These are phyloP conservation scores for Lyophyllum semitale DNA, from an alignment of 768 basidiomycete genomes.

Conservation along the genomic window DNA sequence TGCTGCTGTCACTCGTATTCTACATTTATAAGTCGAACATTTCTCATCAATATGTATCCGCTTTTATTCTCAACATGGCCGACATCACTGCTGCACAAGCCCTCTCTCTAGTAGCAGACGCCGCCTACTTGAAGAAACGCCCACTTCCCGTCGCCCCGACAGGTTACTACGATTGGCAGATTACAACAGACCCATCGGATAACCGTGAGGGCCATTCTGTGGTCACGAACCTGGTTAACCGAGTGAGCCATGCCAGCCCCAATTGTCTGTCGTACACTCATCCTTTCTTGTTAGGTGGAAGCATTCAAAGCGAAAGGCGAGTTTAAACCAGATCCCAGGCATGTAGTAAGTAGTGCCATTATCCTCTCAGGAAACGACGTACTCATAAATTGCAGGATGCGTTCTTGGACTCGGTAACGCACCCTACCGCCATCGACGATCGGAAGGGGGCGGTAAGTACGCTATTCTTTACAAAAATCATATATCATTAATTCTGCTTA, in stretches of 20 bases:
- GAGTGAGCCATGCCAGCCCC: conserved; percentile 9
- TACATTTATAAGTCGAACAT: no score
- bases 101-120: conserved; percentile 29
- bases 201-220: conserved; percentile 31
- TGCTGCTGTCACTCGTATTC: no score
- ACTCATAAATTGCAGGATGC: conserved; percentile 21
- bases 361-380: background rate
- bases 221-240: conserved; percentile 31
- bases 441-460: conserved; percentile 32
- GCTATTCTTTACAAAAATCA: background rate
- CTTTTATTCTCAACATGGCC: background rate
- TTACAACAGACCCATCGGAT: conserved; percentile 23
- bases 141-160: conserved; percentile 39
- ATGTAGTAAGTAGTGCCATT: conserved; percentile 19
- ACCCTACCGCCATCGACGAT: conserved; percentile 41
- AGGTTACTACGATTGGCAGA: conserved; percentile 44
- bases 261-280: background rate
- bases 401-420: conserved; percentile 24
- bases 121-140: conserved; percentile 33
- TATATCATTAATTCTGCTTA: conserved; percentile 1
- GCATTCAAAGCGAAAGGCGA: conserved; percentile 25
- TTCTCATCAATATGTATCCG: no score
- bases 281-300: conserved; percentile 13
- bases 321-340: conserved; percentile 20
- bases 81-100: conserved; percentile 24